Evolutionary conservation across 1,139 yeast species (phyloP).

Genomic region (Meyerozyma elateridarum): DNA sequence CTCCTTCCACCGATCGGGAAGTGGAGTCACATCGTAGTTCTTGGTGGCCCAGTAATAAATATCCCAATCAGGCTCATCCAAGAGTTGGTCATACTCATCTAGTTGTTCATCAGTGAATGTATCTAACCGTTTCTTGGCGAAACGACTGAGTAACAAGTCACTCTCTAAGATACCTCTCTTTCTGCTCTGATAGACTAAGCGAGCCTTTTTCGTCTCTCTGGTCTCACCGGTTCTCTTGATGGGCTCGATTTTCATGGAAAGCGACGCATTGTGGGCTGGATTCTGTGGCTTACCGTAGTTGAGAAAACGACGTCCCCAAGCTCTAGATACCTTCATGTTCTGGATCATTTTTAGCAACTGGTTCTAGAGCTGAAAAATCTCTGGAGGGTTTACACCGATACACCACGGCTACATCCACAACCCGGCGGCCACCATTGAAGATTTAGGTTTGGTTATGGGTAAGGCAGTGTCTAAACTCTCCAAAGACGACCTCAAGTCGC

Average conservation of each 20-base stretch:
- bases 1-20: conserved; percentile 81
- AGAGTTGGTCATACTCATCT: conserved; percentile 76
- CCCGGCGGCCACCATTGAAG: no score
- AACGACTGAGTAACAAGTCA: conserved; percentile 77
- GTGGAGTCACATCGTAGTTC: conserved; percentile 72
- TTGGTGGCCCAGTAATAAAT: conserved; percentile 96
- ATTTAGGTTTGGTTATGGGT: conserved; percentile 87
- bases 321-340: no score
- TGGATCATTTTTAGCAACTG: no score
- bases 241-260: conserved; percentile 60
- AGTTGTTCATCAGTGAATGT: conserved; percentile 61
- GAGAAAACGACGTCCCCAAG: conserved; percentile 10
- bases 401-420: no score
- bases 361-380: no score
- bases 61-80: conserved; percentile 98
- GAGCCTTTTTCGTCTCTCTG: conserved; percentile 73
- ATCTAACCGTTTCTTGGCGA: conserved; percentile 71
- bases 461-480: conserved; percentile 90
- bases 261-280: conserved; percentile 25
- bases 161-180: conserved; percentile 95
- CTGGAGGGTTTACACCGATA: no score
- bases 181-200: conserved; percentile 85
- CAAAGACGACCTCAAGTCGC: conserved; percentile 80
- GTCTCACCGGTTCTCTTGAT: conserved; percentile 70
- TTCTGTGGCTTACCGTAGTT: conserved; percentile 45